Evolutionary conservation across 192 early-diverging fungal genomes (phyloP).

Genomic region (Coemansia sp.): DNA sequence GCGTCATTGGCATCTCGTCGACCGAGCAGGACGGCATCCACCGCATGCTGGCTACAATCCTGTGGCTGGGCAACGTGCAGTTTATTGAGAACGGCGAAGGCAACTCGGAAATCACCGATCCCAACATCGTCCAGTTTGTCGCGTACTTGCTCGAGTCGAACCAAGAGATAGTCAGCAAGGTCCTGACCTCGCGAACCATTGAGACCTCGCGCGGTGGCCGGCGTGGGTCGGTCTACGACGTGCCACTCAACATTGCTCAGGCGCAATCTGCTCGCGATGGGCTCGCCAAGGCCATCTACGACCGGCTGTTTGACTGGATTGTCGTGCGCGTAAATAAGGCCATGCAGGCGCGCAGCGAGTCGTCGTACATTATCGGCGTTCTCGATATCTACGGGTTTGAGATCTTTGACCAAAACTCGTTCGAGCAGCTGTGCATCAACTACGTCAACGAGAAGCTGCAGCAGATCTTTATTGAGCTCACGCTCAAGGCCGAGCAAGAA

Average conservation of each 20-base stretch:
- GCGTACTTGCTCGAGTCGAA: slow-evolving; percentile 70
- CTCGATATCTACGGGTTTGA: slow-evolving; percentile 99
- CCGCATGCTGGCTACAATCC: slow-evolving; percentile 86
- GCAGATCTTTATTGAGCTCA: slow-evolving; percentile 98
- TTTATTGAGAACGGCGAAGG: slow-evolving; percentile 84
- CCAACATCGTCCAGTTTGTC: slow-evolving; percentile 66
- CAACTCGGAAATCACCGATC: slow-evolving; percentile 60
- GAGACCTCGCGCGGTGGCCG: slow-evolving; percentile 75
- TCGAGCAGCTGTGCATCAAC: slow-evolving; percentile 99
- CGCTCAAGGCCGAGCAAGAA: slow-evolving; percentile 97
- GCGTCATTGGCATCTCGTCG: slow-evolving; percentile 79
- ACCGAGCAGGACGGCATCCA: slow-evolving; percentile 85
- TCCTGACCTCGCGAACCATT: slow-evolving; percentile 65
- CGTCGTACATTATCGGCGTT: slow-evolving; percentile 81
- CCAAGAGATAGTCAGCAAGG: slow-evolving; percentile 60
- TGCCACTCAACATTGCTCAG: slow-evolving; percentile 88
- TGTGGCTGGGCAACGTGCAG: slow-evolving; percentile 94
- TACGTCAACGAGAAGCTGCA: slow-evolving; percentile 97
- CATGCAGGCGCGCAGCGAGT: slow-evolving; percentile 62
- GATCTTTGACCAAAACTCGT: slow-evolving; percentile 92
- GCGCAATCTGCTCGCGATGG: slow-evolving; percentile 89
- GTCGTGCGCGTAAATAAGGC: slow-evolving; percentile 89
- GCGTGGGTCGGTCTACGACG: slow-evolving; percentile 75
- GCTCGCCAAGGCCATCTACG: slow-evolving; percentile 90
- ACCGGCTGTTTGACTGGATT: slow-evolving; percentile 97